Evolutionary conservation across 1,284 basidiomycete genomes (phyloP), one percentile per base, ranked within the genome.

Genomic region (Ceratobasidium sp.): DNA sequence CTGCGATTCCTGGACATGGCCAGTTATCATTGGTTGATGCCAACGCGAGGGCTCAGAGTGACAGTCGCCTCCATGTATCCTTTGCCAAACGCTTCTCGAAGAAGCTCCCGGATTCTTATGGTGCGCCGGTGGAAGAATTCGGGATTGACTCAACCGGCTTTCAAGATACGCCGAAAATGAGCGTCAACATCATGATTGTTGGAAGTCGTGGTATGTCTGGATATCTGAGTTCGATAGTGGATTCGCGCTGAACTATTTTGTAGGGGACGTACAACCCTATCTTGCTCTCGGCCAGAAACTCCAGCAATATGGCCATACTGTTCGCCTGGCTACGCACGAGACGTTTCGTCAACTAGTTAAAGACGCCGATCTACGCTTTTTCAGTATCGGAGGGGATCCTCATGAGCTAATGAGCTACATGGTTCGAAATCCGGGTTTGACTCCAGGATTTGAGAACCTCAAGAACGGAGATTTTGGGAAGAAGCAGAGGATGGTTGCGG

Each of bases 251-350:
- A 23, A 26, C 40, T 60, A 53, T 39, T 70, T 39, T 28, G 58
- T 82, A 90, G 92, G 92, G 55, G 92, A 93, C 81, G 91, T 94
- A 0, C 92, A 93, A 82, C 92, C 92, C 0, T 93, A 91, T 82
- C 85, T 93, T 23, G 91, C 92, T 0, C 85, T 94, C 0, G 91
- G 90, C 6, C 86, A 90, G 77, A 84, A 86, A 18, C 85, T 94
- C 1, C 83, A 88, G 23, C 83, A 86, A 55, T 85, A 90, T 80
- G 90, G 90, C 0, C 92, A 94, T 83, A 87, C 89, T 6, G 88
- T 93, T 46, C 87, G 92, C 3, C 90, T 94, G 46, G 92, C 91
- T 0, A 91, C 92, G 0, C 92, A 94, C 81, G 88, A 87, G 76
- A 90, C 89, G 10, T 94, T 93, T 83, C 86, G 87, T 13, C 82